Conservation (phyloP, 2,329 filamentous ascomycete species). For the Aureobasidium sp. region DNA sequence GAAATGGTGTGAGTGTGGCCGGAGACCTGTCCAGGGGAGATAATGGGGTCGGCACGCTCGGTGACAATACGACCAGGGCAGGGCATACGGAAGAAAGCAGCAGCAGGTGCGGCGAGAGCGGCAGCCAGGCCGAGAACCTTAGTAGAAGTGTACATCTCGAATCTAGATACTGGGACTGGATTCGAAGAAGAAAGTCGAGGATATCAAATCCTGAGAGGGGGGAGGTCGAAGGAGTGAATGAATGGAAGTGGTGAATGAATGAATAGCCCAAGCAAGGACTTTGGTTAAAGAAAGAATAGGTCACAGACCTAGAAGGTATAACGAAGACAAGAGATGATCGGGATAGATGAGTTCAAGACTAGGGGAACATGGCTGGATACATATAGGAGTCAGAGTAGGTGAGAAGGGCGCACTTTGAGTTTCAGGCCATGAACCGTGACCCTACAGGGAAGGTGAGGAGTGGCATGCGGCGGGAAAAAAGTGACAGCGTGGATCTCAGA, state of each 20-base stretch:
- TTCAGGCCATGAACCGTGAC: background rate
- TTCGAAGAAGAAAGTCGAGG: background rate
- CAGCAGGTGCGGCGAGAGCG: constrained; percentile 31
- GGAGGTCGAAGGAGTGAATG: constrained; percentile 7
- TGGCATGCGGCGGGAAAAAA: background rate
- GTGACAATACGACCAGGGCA: constrained; percentile 53
- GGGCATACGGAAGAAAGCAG: constrained; percentile 64
- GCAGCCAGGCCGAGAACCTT: constrained; percentile 14
- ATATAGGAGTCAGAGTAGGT: constrained; percentile 10
- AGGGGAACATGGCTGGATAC: constrained; percentile 8
- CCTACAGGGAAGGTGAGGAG: constrained; percentile 2
- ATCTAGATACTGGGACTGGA: background rate
- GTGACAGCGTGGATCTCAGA: constrained; percentile 11
- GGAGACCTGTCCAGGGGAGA: constrained; percentile 51
- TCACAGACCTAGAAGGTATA: constrained; percentile 11
- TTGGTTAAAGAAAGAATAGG: constrained; percentile 10
- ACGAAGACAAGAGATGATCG: background rate
- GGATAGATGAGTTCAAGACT: background rate
- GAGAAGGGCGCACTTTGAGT: constrained; percentile 8
- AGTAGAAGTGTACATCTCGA: constrained; percentile 11
- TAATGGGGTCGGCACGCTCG: constrained; percentile 58
- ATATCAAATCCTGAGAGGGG: constrained; percentile 11
- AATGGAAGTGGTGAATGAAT: constrained; percentile 6
- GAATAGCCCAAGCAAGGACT: constrained; percentile 7
- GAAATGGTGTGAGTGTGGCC: constrained; percentile 61